Evolutionary conservation across 345 rosid species (phyloP).

Genomic region (Chamaenerion angustifolium): DNA sequence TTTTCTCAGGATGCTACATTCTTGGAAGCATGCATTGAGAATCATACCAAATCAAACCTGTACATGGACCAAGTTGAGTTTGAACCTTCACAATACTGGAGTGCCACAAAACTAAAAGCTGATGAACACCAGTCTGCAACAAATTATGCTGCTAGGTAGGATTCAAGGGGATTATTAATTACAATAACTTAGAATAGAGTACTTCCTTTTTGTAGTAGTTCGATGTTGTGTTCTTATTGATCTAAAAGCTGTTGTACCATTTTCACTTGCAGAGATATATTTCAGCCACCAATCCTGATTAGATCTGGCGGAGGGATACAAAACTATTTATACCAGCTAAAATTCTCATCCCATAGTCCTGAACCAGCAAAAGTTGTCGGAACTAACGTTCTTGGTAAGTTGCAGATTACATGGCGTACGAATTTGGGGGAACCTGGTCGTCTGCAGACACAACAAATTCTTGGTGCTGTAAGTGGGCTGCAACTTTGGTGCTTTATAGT

Average conservation of each 20-base stretch:
- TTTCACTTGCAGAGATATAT: conserved; percentile 38
- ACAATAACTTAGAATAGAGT: neutral
- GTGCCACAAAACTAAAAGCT: conserved; percentile 42
- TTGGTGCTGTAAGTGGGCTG: conserved; percentile 56
- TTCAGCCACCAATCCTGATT: conserved; percentile 60
- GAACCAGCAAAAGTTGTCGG: conserved; percentile 42
- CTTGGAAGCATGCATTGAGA: conserved; percentile 91
- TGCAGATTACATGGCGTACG: conserved; percentile 94
- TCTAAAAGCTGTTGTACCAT: neutral
- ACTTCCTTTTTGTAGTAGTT: neutral
- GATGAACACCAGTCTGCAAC: conserved; percentile 30
- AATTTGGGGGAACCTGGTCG: conserved; percentile 99
- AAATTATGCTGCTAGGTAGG: conserved; percentile 35
- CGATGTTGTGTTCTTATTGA: neutral
- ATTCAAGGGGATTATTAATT: neutral
- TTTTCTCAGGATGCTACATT: conserved; percentile 62
- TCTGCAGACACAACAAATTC: conserved; percentile 92
- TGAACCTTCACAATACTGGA: conserved; percentile 87
- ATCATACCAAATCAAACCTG: conserved; percentile 82
- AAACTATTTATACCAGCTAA: conserved; percentile 70
- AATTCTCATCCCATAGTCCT: conserved; percentile 29
- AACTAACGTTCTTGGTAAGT: conserved; percentile 77
- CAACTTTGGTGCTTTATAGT: neutral
- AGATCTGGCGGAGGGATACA: conserved; percentile 86
- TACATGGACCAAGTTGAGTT: conserved; percentile 98